Percentiles rank a stretch among this genome's conserved stretches.
phyloP scores from a whole-genome alignment of 805 yeast species.

The Wickerhamomyces bisporus region DNA sequence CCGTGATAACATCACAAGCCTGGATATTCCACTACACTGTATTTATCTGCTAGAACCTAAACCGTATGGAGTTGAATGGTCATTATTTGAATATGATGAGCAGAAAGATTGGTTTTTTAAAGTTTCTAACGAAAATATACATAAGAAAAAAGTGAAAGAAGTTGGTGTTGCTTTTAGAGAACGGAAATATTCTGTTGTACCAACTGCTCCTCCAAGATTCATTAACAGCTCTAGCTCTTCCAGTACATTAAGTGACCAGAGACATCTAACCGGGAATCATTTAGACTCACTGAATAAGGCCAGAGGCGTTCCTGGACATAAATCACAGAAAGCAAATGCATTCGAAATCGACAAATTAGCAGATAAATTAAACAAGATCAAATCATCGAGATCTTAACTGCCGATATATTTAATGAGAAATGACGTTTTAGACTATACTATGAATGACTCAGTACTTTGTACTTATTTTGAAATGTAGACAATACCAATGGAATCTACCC shows the following conservation, averaged over 20 bases:
- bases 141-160: slow-evolving; percentile 53
- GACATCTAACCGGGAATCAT: slow-evolving; percentile 1
- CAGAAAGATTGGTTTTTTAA: slow-evolving; percentile 68
- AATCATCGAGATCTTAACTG: not conserved
- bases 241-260: slow-evolving; percentile 1
- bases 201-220: slow-evolving; percentile 56
- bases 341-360: slow-evolving; percentile 25
- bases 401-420: too few species aligned
- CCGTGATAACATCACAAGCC: slow-evolving; percentile 74
- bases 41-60: slow-evolving; percentile 86
- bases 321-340: not conserved
- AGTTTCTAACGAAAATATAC: slow-evolving; percentile 40
- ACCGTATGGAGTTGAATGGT: slow-evolving; percentile 95
- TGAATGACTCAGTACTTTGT: too few species aligned
- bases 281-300: slow-evolving; percentile 14
- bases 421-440: too few species aligned
- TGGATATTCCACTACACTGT: slow-evolving; percentile 91
- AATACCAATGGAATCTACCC: slow-evolving; percentile 75
- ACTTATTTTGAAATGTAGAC: slow-evolving; percentile 39
- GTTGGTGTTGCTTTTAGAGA: slow-evolving; percentile 67
- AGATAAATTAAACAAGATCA: slow-evolving; percentile 22
- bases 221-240: slow-evolving; percentile 3
- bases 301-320: slow-evolving; percentile 16
- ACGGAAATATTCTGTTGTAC: slow-evolving; percentile 67
- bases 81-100: slow-evolving; percentile 83